Percentiles rank a stretch among this genome's conserved stretches.
Conservation (phyloP, 1,139 yeast species). For the Diutina scorzettiae region DNA sequence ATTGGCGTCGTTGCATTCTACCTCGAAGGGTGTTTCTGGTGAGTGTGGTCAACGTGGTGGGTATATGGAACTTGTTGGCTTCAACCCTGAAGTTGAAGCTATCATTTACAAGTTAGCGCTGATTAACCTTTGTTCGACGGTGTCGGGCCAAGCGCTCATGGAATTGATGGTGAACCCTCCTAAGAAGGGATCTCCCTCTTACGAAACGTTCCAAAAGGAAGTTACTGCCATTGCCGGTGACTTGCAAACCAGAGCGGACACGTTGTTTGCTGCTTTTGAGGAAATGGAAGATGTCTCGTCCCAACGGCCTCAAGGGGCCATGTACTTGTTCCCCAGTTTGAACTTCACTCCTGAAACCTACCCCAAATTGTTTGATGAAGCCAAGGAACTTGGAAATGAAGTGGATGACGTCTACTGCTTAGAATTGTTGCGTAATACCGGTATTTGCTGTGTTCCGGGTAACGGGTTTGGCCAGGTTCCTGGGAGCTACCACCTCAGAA, state of each 20-base stretch:
- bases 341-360: slow-evolving; percentile 37
- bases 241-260: slow-evolving; percentile 49
- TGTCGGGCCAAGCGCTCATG: slow-evolving; percentile 84
- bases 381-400: slow-evolving; percentile 39
- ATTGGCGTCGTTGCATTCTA: slow-evolving; percentile 87
- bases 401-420: slow-evolving; percentile 86
- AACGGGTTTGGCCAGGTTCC: slow-evolving; percentile 90
- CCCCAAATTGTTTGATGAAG: slow-evolving; percentile 43
- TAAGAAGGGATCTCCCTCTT: slow-evolving; percentile 61
- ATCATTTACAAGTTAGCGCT: slow-evolving; percentile 3
- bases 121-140: slow-evolving; percentile 65
- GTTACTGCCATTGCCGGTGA: slow-evolving; percentile 47
- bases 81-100: slow-evolving; percentile 51
- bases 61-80: slow-evolving; percentile 87
- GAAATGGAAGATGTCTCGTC: slow-evolving; percentile 73
- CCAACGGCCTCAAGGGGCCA: slow-evolving; percentile 90
- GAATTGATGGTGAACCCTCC: slow-evolving; percentile 96
- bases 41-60: slow-evolving; percentile 99
- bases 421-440: slow-evolving; percentile 74
- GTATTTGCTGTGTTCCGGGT: slow-evolving; percentile 96
- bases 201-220: slow-evolving; percentile 52
- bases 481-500: slow-evolving; percentile 84
- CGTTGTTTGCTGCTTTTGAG: slow-evolving; percentile 57
- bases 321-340: slow-evolving; percentile 86
- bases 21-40: slow-evolving; percentile 93